These are phyloP conservation scores for Chaetomium sp. DNA, from an alignment of 2,329 filamentous ascomycete genomes.

Conservation along the genomic window DNA sequence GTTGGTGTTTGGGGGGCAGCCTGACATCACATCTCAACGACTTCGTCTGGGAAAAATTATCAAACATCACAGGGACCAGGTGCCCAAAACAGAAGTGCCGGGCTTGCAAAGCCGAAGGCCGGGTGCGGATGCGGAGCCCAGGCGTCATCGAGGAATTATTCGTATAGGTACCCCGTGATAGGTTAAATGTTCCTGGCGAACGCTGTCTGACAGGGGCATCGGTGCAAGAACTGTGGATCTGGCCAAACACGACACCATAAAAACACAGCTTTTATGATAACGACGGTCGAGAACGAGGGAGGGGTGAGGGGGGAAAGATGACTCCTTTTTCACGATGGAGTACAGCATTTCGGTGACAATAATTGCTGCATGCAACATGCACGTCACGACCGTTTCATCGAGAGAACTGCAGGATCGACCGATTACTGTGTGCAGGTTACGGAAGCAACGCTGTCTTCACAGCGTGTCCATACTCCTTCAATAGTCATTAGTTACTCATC, in stretches of 20 bases:
- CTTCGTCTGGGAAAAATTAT: background rate
- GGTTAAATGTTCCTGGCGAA: background rate
- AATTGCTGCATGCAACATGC: background rate
- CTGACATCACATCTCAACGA: background rate
- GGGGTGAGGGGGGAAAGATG: background rate
- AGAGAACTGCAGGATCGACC: slow-evolving; percentile 4
- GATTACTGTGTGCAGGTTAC: background rate
- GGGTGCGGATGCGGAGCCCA: background rate
- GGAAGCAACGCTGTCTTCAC: background rate
- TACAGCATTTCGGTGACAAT: background rate
- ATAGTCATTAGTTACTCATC: too few relatives aligned
- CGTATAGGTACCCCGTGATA: too few relatives aligned
- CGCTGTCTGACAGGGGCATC: background rate
- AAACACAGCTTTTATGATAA: background rate
- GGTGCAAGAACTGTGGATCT: background rate
- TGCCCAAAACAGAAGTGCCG: background rate
- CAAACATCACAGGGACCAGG: background rate
- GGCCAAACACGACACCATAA: background rate
- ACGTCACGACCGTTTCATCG: background rate
- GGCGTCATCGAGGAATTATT: background rate
- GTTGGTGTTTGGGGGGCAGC: background rate
- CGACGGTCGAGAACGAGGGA: background rate
- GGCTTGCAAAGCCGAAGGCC: background rate
- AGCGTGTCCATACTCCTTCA: too few relatives aligned
- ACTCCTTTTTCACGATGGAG: background rate